Evolutionary conservation across 1,139 yeast genomes (phyloP).

Genomic region (Geotrichum candidum): DNA sequence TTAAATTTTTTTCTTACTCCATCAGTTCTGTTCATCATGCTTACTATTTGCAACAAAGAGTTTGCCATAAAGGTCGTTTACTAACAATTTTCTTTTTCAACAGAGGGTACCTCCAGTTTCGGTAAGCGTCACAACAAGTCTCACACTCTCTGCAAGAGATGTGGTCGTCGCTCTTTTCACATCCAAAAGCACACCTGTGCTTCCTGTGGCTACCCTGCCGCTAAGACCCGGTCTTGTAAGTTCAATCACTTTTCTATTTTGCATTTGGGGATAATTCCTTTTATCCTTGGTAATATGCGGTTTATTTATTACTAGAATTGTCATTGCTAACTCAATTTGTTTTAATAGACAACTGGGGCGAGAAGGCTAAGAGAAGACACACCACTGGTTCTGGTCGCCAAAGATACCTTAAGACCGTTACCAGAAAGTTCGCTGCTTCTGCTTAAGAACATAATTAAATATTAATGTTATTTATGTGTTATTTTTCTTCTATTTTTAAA

Average conservation of each 20-base stretch:
- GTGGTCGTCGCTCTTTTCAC: slow-evolving; percentile 99
- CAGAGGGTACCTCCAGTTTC: slow-evolving; percentile 99
- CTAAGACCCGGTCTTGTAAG: slow-evolving; percentile 71
- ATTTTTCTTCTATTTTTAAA: not conserved
- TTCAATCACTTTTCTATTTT: not conserved
- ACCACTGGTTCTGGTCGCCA: slow-evolving; percentile 99
- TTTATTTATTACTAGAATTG: not conserved
- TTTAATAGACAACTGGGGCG: slow-evolving; percentile 93
- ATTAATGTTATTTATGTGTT: not conserved
- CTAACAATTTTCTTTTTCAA: not conserved
- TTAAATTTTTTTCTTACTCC: too few species aligned
- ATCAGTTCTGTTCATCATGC: too few species aligned
- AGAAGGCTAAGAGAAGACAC: slow-evolving; percentile 98
- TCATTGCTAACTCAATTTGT: not conserved
- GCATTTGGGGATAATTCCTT: not conserved
- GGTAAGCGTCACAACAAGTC: slow-evolving; percentile 99
- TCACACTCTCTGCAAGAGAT: slow-evolving; percentile 99
- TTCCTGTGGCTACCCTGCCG: slow-evolving; percentile 99
- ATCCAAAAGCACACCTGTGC: slow-evolving; percentile 98
- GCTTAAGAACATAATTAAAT: not conserved
- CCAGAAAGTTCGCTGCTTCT: slow-evolving; percentile 67
- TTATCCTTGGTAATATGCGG: not conserved
- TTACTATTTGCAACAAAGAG: too few species aligned
- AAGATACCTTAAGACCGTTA: slow-evolving; percentile 94
- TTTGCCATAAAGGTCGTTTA: too few species aligned